These are phyloP conservation scores for Serendipita vermifera DNA, from an alignment of 768 basidiomycete genomes.

Conservation along the genomic window DNA sequence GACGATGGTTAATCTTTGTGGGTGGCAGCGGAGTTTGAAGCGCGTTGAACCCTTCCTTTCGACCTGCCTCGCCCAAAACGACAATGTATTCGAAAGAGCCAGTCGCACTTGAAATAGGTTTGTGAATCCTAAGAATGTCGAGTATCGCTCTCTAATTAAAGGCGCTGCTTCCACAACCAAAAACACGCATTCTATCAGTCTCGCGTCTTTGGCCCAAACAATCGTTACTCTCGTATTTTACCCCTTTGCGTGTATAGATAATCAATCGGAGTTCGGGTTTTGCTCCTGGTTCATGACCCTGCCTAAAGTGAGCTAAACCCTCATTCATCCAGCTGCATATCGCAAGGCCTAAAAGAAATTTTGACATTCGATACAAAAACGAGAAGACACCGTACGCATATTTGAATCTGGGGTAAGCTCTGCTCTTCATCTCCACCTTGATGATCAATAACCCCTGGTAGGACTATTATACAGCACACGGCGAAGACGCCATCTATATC, in stretches of 20 bases:
- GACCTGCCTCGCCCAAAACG: not conserved
- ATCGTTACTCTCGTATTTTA: not conserved
- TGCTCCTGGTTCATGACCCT: constrained; percentile 53
- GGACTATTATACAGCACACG: constrained; percentile 82
- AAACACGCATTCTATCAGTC: not conserved
- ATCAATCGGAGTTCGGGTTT: constrained; percentile 65
- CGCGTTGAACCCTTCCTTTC: too few species aligned
- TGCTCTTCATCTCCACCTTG: not conserved
- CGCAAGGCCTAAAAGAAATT: not conserved
- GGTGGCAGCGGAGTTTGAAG: too few species aligned
- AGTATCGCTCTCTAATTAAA: too few species aligned
- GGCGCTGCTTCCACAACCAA: too few species aligned
- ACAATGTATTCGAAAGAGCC: constrained; percentile 9
- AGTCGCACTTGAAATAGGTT: constrained; percentile 1
- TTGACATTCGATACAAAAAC: constrained; percentile 11
- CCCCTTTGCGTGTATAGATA: too few species aligned
- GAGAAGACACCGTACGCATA: constrained; percentile 65
- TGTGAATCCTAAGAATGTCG: too few species aligned
- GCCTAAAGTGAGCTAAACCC: constrained; percentile 53
- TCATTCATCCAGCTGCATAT: too few species aligned
- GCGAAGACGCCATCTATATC: constrained; percentile 75
- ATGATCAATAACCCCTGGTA: constrained; percentile 11
- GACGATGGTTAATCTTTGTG: too few species aligned
- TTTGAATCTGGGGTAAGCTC: constrained; percentile 49
- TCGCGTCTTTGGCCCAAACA: not conserved